phyloP scores from a whole-genome alignment of 805 yeast genomes.

The Zygosaccharomyces pseudorouxii region DNA sequence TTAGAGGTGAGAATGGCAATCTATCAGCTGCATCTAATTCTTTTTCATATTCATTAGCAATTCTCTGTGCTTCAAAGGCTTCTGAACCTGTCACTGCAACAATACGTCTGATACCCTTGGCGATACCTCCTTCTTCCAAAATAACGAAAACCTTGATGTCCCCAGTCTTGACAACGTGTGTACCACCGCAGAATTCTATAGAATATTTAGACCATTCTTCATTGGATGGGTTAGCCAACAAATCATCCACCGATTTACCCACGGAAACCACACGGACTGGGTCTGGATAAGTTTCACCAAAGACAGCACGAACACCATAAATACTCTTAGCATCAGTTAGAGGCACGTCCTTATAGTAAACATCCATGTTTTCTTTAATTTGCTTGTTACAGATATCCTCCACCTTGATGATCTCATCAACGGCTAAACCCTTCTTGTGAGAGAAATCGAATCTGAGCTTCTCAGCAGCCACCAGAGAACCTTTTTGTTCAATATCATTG shows the following conservation, averaged over 20 bases:
- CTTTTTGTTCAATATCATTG: constrained; percentile 87
- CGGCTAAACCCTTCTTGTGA: constrained; percentile 77
- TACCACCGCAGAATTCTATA: constrained; percentile 98
- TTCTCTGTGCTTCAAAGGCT: constrained; percentile 84
- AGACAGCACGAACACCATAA: constrained; percentile 90
- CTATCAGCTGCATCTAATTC: constrained; percentile 55
- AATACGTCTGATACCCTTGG: constrained; percentile 97
- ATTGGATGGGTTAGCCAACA: constrained; percentile 65
- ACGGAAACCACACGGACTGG: constrained; percentile 97
- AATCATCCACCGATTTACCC: constrained; percentile 83
- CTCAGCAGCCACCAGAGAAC: constrained; percentile 94
- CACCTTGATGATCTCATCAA: constrained; percentile 66
- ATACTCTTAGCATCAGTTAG: constrained; percentile 69
- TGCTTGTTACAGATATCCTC: constrained; percentile 70
- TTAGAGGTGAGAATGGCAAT: constrained; percentile 66
- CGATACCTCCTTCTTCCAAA: constrained; percentile 94
- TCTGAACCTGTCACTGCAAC: constrained; percentile 93
- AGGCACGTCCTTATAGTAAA: constrained; percentile 79
- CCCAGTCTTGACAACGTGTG: constrained; percentile 88
- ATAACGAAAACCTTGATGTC: constrained; percentile 89
- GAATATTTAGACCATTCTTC: constrained; percentile 74
- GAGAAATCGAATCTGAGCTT: constrained; percentile 94
- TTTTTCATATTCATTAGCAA: constrained; percentile 66
- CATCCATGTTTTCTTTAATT: constrained; percentile 65
- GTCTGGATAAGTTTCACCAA: constrained; percentile 98